These are phyloP conservation scores for Adiantum capillusveneris DNA, from an alignment of 75 land plant genomes.

Conservation along the genomic window DNA sequence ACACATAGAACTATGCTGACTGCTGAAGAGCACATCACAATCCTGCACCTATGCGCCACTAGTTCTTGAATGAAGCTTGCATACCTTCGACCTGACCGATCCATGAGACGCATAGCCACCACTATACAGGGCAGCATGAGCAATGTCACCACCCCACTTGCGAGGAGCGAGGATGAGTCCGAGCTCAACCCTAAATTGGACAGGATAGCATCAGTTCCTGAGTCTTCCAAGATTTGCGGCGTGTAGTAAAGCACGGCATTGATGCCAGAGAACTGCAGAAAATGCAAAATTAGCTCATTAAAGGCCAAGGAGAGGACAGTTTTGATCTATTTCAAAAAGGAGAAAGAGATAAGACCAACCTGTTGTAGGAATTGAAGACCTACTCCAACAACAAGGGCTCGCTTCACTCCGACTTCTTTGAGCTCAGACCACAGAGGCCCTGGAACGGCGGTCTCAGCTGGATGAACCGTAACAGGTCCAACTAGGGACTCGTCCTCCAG, in stretches of 20 bases:
- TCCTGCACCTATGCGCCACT: neutral
- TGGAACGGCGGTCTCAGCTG: constrained; percentile 24
- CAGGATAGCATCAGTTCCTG: constrained; percentile 20
- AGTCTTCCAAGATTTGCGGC: constrained; percentile 31
- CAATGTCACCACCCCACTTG: constrained; percentile 23
- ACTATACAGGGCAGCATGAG: constrained; percentile 36
- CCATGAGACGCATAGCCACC: constrained; percentile 37
- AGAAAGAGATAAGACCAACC: constrained; percentile 10
- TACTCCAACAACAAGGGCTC: constrained; percentile 31
- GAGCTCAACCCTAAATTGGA: constrained; percentile 15
- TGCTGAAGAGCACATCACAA: no score
- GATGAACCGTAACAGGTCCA: constrained; percentile 35
- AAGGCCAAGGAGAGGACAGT: neutral
- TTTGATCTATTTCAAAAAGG: no score
- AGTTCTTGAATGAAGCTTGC: neutral
- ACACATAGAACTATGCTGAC: no score
- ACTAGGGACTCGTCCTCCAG: constrained; percentile 17
- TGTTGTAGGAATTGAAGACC: constrained; percentile 27
- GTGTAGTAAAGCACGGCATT: constrained; percentile 32
- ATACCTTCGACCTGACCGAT: constrained; percentile 30
- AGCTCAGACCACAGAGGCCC: constrained; percentile 23
- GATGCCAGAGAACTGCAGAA: constrained; percentile 30
- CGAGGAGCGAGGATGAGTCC: constrained; percentile 28
- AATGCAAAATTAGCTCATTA: neutral
- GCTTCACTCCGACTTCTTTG: constrained; percentile 20